Evolutionary conservation across 768 basidiomycete species (phyloP).

Genomic region (Omphalotus guepiniiformis): DNA sequence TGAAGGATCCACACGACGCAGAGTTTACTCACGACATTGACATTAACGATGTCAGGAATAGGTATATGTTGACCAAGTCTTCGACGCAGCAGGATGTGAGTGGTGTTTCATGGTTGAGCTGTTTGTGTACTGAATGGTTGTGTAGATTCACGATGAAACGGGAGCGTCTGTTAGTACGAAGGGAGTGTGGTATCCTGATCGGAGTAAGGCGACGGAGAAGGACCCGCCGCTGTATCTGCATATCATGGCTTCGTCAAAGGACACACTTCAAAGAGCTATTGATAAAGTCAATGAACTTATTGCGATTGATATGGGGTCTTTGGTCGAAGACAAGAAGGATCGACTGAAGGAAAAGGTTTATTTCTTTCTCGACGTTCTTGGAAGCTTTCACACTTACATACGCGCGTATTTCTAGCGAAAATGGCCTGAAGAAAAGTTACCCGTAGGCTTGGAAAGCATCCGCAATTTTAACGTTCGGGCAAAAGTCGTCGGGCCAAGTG

Average conservation of each 20-base stretch:
- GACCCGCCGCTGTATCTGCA: slow-evolving; percentile 95
- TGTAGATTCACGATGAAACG: slow-evolving; percentile 86
- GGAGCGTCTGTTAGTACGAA: slow-evolving; percentile 92
- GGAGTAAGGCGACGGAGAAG: slow-evolving; percentile 83
- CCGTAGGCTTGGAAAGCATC: slow-evolving; percentile 83
- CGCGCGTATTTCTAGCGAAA: slow-evolving; percentile 64
- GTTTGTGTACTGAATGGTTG: slow-evolving; percentile 5
- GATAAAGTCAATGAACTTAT: slow-evolving; percentile 73
- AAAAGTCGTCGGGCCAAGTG: slow-evolving; percentile 94
- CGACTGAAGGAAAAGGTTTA: slow-evolving; percentile 61
- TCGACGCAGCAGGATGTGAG: slow-evolving; percentile 87
- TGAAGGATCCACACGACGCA: slow-evolving; percentile 66
- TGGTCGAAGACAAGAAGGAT: slow-evolving; percentile 78
- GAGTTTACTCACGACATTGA: slow-evolving; percentile 91
- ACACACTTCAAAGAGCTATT: slow-evolving; percentile 61
- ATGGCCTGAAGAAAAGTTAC: slow-evolving; percentile 97
- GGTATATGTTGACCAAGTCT: slow-evolving; percentile 92
- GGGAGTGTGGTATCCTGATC: slow-evolving; percentile 95
- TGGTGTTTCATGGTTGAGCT: slow-evolving; percentile 9
- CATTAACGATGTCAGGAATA: slow-evolving; percentile 93
- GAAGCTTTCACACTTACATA: not conserved
- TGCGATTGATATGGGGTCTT: slow-evolving; percentile 68
- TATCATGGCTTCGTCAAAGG: slow-evolving; percentile 72
- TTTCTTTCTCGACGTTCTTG: slow-evolving; percentile 1
- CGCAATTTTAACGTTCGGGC: slow-evolving; percentile 97